Conservation (phyloP, 2,329 filamentous ascomycete species). For the Fusarium tuaranense region DNA sequence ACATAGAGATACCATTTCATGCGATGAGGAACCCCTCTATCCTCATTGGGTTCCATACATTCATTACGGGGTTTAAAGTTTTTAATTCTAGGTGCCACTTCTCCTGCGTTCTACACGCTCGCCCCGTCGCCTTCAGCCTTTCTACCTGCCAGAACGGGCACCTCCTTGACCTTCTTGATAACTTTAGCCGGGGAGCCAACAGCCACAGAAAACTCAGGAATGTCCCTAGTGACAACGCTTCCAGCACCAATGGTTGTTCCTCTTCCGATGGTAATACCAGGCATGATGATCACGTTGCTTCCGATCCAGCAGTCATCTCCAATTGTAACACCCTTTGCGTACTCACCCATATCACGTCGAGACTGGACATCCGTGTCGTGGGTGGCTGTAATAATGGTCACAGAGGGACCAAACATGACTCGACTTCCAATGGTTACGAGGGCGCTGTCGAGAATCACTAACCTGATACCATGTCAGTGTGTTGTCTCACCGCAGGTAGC, state of each 20-base stretch:
- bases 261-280: conserved; percentile 64
- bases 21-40: no score
- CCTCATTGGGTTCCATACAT: no score
- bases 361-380: conserved; percentile 73
- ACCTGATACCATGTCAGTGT: conserved; percentile 40
- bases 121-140: not conserved
- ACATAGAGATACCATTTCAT: no score
- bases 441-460: conserved; percentile 78
- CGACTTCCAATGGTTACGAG: conserved; percentile 75
- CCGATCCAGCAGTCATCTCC: conserved; percentile 68
- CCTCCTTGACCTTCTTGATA: conserved; percentile 57
- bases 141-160: conserved; percentile 16
- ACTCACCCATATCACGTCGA: conserved; percentile 59
- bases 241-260: conserved; percentile 63
- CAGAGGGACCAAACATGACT: conserved; percentile 77
- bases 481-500: not conserved
- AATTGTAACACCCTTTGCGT: conserved; percentile 52
- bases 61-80: no score
- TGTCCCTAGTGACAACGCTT: conserved; percentile 61
- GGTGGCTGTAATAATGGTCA: conserved; percentile 75
- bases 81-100: no score
- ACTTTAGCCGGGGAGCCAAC: conserved; percentile 61
- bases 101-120: not conserved
- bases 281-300: conserved; percentile 60
- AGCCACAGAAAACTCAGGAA: conserved; percentile 61